phyloP scores from a whole-genome alignment of 192 early-diverging fungal species.

The Coemansia aciculifera region DNA sequence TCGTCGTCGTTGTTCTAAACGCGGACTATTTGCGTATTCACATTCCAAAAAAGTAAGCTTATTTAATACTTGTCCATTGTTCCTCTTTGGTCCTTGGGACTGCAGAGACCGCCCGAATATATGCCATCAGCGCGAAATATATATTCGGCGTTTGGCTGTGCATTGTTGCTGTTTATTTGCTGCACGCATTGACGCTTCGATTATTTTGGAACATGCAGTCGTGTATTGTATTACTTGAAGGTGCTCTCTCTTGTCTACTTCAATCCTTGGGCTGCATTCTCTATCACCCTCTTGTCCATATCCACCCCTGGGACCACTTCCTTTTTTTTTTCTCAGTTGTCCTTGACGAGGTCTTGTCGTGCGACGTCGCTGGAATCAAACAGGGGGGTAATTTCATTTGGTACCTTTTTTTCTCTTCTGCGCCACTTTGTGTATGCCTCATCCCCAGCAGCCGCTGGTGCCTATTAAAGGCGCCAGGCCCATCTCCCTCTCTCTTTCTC shows the following conservation, averaged over 20 bases:
- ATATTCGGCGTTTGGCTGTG: too few relatives aligned
- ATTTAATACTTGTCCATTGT: conserved; percentile 7
- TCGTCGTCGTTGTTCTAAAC: background rate
- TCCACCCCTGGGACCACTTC: background rate
- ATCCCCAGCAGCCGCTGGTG: background rate
- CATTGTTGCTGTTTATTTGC: conserved; percentile 3
- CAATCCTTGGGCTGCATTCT: background rate
- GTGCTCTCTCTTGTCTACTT: conserved; percentile 1
- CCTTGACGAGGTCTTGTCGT: conserved; percentile 1
- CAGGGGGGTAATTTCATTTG: background rate
- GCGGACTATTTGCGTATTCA: conserved; percentile 1
- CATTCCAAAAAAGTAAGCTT: conserved; percentile 14
- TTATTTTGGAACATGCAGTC: conserved; percentile 7
- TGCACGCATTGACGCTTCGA: conserved; percentile 20
- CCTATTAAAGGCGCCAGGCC: conserved; percentile 36
- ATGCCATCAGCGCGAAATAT: conserved; percentile 4
- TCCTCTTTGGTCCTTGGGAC: background rate
- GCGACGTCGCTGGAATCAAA: conserved; percentile 1
- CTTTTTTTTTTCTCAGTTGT: background rate
- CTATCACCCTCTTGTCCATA: conserved; percentile 6
- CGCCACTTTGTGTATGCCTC: background rate
- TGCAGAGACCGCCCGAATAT: background rate
- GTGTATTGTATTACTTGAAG: background rate
- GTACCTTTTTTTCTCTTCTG: background rate
- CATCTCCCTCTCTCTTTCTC: conserved; percentile 13